Base-by-base conservation (phyloP, 169 alveolate genomes). In the Eimeria sp. region DNA sequence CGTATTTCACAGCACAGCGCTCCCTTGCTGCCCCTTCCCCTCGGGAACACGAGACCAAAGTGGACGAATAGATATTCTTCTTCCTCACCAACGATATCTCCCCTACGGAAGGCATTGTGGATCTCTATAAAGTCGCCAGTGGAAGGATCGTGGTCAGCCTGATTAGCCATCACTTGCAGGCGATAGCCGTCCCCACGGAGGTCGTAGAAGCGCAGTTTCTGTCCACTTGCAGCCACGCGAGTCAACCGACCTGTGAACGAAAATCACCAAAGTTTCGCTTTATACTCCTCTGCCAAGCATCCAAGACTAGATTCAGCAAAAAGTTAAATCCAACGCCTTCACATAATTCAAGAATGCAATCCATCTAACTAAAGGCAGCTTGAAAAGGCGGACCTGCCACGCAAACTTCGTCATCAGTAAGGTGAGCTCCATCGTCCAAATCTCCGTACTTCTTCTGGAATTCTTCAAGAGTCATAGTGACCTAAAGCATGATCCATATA, bases 161-260 rank as follows among this genome's bases (percentile, higher is more conserved):
- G 83, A 49, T 77, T 98, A 52, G 98, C 98, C 97, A 97, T 97
- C 40, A 99, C 98, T 91, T 99, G 99, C 77, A 99, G 96, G 71
- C 98, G 98, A 2, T 90, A 96, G 46, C 98, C 99, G 78, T 98
- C 99, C 18, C 99, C 98, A 60, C 96, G 96, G 58, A 99, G 91
- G 95, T 99, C 99, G 97, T 98, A 98, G 96, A 99, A 99, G 88
- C 98, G 97, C 78, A 99, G 98, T 71, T 98, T 98, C 80, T 98
- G 97, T 40, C 99, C 99, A 60, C 98, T 95, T 58, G 97, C 98
- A 96, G 99, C 98, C 78, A 98, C 97, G 16, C 98, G 96, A 66
- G 96, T 90, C 49, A 99, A 98, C 95, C 99, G 97, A 58, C 99
- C 99, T 85, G 99, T 98, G 18, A 97, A 20, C 13, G 43, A 37